Percentiles rank a stretch among this genome's conserved stretches.
Conservation (phyloP, 2,329 filamentous ascomycete species). For the Fusarium udum region DNA sequence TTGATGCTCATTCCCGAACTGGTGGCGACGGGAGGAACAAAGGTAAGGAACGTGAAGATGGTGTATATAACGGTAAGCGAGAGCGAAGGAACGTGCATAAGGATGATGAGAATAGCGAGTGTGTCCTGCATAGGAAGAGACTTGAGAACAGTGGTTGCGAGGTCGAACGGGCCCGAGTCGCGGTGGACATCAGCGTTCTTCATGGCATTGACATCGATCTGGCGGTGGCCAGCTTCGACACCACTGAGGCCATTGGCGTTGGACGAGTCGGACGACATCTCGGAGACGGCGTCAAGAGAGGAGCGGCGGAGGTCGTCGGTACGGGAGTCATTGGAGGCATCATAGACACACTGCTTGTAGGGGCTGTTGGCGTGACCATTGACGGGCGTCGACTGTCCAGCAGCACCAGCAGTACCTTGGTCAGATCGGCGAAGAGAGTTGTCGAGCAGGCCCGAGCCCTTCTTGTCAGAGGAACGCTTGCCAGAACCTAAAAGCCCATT, state of each 20-base stretch:
- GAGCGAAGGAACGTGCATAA: constrained; percentile 90
- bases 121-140: constrained; percentile 94
- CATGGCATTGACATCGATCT: constrained; percentile 75
- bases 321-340: constrained; percentile 53
- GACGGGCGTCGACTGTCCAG: constrained; percentile 45
- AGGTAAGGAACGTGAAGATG: constrained; percentile 91
- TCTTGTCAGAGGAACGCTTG: constrained; percentile 53
- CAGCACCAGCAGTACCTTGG: constrained; percentile 42
- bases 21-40: constrained; percentile 83
- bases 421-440: constrained; percentile 50
- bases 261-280: constrained; percentile 64
- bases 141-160: constrained; percentile 86
- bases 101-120: constrained; percentile 93
- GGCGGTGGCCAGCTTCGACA: constrained; percentile 65
- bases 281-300: constrained; percentile 64
- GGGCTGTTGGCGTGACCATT: constrained; percentile 48
- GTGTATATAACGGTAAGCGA: constrained; percentile 90
- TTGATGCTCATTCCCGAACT: constrained; percentile 82
- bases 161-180: constrained; percentile 76
- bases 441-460: constrained; percentile 58
- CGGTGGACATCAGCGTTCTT: constrained; percentile 75
- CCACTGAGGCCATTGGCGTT: constrained; percentile 50
- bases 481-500: constrained; percentile 79
- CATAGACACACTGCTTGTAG: constrained; percentile 46
- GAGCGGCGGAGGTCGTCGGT: constrained; percentile 56